Base-by-base conservation (phyloP, 2,329 filamentous ascomycete genomes). In the Monilinia laxa region DNA sequence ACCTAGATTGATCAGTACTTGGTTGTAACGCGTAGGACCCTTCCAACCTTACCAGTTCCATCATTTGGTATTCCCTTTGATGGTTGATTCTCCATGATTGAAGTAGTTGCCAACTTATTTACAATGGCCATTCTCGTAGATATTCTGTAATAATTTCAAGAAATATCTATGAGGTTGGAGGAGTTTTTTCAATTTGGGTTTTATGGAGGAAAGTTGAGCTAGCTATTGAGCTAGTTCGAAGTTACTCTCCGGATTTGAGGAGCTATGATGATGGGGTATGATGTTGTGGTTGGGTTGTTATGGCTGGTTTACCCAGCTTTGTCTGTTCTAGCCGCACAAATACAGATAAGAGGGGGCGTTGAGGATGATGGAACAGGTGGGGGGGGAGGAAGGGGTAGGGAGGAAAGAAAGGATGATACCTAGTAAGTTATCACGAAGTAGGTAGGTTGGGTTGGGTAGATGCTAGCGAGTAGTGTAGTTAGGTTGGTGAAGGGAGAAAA, bases 1-100 rank as follows among this genome's bases (percentile, higher is more conserved):
- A 73, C 94, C 95, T 96, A 76, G 55, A 3, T 52, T 47, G 60
- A 68, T 73, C 62, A 73, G 70, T 64, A 70, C 18, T 69, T 14
- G 67, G 10, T 11, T n/a, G n/a, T 57, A 11, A 5, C 20, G 20
- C 38, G 28, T 10, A n/a, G 45, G 16, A 25, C 3, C 4, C 0
- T n/a, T 59, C 51, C 58, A 20, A 69, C 71, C 80, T 71, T 78
- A 92, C 90, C 90, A 68, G 90, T 92, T 77, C 90, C 90, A 75
- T 93, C 90, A 62, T 84, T 86, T 62, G 88, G 84, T 55, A 87
- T 78, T 58, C 84, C 79, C 68, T 80, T 80, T 38, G 82, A 79
- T 64, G 81, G 78, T 68, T 80, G 80, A 51, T 73, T 71, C 23
- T 66, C 67, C 66, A 71, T 69, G 60, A 74, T 55, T 10, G 74